These are phyloP conservation scores for Anthoceros angustus DNA, from an alignment of 225 moss, liverwort and hornwort species.

Conservation along the genomic window DNA sequence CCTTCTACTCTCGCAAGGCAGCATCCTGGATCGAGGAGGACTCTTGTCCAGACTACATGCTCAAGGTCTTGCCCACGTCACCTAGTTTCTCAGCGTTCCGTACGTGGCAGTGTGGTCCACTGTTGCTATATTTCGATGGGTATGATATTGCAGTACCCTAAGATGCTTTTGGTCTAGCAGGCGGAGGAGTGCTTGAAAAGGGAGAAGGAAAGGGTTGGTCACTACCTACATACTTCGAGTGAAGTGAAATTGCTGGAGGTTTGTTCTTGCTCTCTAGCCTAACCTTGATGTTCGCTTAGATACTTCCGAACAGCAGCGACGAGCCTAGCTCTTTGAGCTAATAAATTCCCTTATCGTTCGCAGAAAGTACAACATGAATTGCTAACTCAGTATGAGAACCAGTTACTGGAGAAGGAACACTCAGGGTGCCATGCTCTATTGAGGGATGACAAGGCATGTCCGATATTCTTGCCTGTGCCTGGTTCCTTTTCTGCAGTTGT, in stretches of 20 bases:
- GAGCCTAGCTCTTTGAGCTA: no score
- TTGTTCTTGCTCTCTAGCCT: not conserved
- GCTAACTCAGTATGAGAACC: conserved; percentile 74
- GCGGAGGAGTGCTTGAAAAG: conserved; percentile 84
- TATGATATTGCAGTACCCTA: not conserved
- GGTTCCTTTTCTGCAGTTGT: not conserved
- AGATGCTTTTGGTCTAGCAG: conserved; percentile 10
- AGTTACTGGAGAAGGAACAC: conserved; percentile 89
- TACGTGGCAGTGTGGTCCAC: no score
- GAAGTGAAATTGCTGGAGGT: conserved; percentile 74
- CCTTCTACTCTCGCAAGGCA: conserved; percentile 83
- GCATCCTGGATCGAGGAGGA: conserved; percentile 99
- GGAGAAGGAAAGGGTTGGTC: conserved; percentile 98
- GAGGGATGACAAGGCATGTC: conserved; percentile 68
- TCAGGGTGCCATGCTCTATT: conserved; percentile 83
- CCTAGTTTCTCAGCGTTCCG: no score
- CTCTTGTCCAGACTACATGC: conserved; percentile 98
- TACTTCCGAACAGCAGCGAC: no score
- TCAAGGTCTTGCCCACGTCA: conserved; percentile 34
- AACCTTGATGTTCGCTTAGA: not conserved
- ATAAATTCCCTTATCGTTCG: not conserved
- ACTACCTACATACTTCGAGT: conserved; percentile 83
- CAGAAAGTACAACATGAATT: conserved; percentile 92
- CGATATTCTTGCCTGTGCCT: not conserved
- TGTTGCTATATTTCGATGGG: no score